Base-by-base conservation (phyloP, 1,139 yeast species). In the Geotrichum bryndzae region DNA sequence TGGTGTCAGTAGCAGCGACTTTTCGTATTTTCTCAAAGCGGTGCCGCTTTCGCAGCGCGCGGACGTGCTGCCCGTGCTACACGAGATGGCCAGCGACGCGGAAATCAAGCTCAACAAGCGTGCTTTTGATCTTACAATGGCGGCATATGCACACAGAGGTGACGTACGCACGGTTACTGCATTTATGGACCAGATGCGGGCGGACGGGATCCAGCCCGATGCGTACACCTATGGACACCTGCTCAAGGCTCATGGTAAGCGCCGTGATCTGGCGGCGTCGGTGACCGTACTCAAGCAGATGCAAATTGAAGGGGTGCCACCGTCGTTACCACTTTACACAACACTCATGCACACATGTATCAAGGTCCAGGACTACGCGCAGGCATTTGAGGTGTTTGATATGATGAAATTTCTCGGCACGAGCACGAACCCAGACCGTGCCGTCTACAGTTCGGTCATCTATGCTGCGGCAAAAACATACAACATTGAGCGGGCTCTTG, bases 341-440 rank as follows among this genome's bases (percentile, higher is more conserved):
- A 83, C 85, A 31, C 79, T 90, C 1, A 73, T 91, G 60, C 86
- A 87, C 64, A 82, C 90, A 25, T 86, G 89, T 69, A 84, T 85
- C 2, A 80, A 84, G 63, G 70, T 82, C 27, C 67, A 66, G 29
- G 82, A 85, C 64, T 84, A 80, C 66, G 74, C 79, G 46, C 85
- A 71, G 66, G 96, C 96, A 0, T 82, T 83, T 62, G 84, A 85
- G 59, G 79, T 89, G 1, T 94, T 94, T 72, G 94, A 88, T 68
- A 84, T 90, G 66, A 86, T 94, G 91, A 92, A 90, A 72, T 92
- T 89, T 71, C 74, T 87, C 65, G 84, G 95, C 0, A 71, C 79
- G 6, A 74, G 77, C 41, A 83, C 90, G 1, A 82, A 82, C 59
- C 97, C 98, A 0, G 87, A 85, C 58, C 72, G 83, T 0, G 74